Percentiles rank a stretch among this genome's conserved stretches.
These are phyloP conservation scores for Nicotiana knightiana DNA, from an alignment of 257 asterid genomes.

Conservation along the genomic window DNA sequence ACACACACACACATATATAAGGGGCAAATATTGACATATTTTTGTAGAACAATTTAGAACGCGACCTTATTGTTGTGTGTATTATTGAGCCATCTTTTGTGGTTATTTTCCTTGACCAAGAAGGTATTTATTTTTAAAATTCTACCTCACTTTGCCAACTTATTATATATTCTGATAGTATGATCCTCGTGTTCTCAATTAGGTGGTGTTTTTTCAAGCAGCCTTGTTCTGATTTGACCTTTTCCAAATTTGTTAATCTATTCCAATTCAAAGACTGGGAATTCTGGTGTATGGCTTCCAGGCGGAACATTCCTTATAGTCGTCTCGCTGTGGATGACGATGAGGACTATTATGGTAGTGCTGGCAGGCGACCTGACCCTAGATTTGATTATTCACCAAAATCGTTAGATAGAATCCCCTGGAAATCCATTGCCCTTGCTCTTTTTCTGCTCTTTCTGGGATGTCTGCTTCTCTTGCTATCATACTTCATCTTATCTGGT, in stretches of 20 bases:
- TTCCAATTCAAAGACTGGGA: background rate
- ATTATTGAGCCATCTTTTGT: background rate
- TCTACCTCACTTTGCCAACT: background rate
- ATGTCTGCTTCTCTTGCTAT: constrained; percentile 64
- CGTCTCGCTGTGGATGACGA: constrained; percentile 65
- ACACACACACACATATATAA: no score
- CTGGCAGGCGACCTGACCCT: constrained; percentile 39
- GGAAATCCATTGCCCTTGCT: constrained; percentile 89
- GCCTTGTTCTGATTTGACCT: background rate
- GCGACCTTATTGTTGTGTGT: background rate
- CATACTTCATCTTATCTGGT: constrained; percentile 74
- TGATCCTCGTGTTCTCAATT: background rate
- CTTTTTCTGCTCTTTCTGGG: constrained; percentile 79
- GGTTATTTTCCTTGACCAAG: background rate
- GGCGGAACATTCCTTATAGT: constrained; percentile 54
- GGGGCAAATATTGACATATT: no score
- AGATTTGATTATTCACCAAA: constrained; percentile 79
- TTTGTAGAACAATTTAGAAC: no score
- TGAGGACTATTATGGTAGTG: constrained; percentile 36
- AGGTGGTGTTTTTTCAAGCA: background rate
- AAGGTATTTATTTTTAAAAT: background rate
- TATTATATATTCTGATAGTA: background rate
- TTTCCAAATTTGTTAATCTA: background rate
- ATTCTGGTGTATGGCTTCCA: constrained; percentile 49
- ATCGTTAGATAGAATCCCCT: constrained; percentile 57